Evolutionary conservation across 148 eudicot species (phyloP).

Genomic region (Tetragonia tetragonoides): DNA sequence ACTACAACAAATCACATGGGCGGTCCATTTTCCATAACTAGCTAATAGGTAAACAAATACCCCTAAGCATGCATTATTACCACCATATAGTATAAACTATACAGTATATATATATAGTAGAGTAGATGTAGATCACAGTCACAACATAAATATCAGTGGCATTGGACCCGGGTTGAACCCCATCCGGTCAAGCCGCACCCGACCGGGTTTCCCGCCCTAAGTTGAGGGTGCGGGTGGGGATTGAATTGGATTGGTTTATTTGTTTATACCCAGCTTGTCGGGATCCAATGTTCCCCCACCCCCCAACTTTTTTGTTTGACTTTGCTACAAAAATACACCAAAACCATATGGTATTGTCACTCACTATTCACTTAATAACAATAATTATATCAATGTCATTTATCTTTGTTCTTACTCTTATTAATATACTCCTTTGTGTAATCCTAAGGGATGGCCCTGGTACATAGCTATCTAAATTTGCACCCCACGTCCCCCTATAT

Average conservation of each 20-base stretch:
- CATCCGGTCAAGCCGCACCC: slow-evolving; percentile 4
- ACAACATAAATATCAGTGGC: background rate
- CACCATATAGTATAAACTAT: too few species aligned
- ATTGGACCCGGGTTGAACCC: slow-evolving; percentile 15
- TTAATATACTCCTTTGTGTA: background rate
- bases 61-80: too few species aligned
- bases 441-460: too few species aligned
- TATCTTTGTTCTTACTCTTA: slow-evolving; percentile 2
- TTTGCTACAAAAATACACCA: slow-evolving; percentile 16
- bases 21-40: slow-evolving; percentile 2
- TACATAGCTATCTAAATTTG: too few species aligned
- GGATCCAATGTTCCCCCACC: slow-evolving; percentile 28
- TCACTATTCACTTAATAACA: background rate
- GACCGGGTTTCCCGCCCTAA: slow-evolving; percentile 17
- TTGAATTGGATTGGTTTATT: background rate
- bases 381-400: background rate
- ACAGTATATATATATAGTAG: background rate
- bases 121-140: too few species aligned
- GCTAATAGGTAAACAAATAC: background rate
- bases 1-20: slow-evolving; percentile 30
- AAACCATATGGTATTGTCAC: slow-evolving; percentile 19
- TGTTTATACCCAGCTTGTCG: slow-evolving; percentile 33
- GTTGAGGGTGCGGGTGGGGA: background rate
- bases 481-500: too few species aligned
- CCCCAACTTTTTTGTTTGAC: slow-evolving; percentile 23